phyloP scores from a whole-genome alignment of 192 early-diverging fungal genomes.

The Podila clonocystis region DNA sequence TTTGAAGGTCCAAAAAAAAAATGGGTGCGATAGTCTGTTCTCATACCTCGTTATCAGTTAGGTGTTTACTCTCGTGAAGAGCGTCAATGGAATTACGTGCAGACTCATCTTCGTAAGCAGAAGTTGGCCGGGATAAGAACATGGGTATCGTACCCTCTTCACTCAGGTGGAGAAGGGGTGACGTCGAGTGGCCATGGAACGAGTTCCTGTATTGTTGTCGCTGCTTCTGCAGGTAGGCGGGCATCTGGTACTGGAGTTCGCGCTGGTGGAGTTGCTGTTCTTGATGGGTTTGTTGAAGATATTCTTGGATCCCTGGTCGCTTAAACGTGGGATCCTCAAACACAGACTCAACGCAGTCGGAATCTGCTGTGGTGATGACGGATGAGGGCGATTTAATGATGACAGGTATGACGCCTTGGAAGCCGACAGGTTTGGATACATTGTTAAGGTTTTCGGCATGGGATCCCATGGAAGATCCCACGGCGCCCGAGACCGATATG shows the following conservation, averaged over 20 bases:
- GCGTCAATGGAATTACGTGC: background rate
- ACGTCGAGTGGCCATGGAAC: constrained; percentile 32
- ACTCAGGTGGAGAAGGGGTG: constrained; percentile 5
- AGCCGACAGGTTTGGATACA: background rate
- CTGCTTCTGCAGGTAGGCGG: constrained; percentile 9
- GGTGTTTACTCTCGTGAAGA: constrained; percentile 3
- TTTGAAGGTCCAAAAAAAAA: background rate
- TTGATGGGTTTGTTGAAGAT: constrained; percentile 35
- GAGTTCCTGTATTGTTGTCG: constrained; percentile 23
- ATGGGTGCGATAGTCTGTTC: background rate
- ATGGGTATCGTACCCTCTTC: constrained; percentile 5
- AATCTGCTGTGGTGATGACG: constrained; percentile 36
- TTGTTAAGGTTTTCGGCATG: background rate
- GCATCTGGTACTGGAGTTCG: constrained; percentile 34
- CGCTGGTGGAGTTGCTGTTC: constrained; percentile 29
- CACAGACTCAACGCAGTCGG: constrained; percentile 30
- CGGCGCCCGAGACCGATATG: background rate
- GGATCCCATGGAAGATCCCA: background rate
- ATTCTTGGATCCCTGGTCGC: constrained; percentile 35
- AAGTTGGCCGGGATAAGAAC: constrained; percentile 6
- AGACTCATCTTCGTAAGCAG: constrained; percentile 9
- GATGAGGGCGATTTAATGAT: constrained; percentile 45
- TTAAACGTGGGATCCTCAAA: constrained; percentile 17
- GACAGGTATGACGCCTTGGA: constrained; percentile 34
- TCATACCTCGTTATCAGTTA: constrained; percentile 36